Evolutionary conservation across 805 yeast species (phyloP), one percentile per base, ranked within the genome.

Genomic region (Wickerhamiella domercqiae): DNA sequence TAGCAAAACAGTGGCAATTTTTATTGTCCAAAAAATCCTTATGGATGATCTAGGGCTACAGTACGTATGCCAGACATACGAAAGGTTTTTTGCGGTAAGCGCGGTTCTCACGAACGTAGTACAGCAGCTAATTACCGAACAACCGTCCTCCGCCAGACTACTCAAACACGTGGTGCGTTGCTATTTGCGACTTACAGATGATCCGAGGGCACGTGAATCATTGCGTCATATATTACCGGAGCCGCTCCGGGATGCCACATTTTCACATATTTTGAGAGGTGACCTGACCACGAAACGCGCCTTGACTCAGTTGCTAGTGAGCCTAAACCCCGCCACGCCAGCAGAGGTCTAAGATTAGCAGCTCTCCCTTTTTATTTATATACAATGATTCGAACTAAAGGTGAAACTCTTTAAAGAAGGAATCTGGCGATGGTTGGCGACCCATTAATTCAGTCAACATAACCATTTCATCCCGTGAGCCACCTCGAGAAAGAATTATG

Each of bases 1-100:
- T 37, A 77, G 93, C 35, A 87, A 90, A 53, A 90, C 97, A 0
- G 98, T 87, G 19, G 98, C 98, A 3, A 86, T 87, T 40, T 87
- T 90, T 62, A 87, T 90, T 42, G 78, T 90, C 33, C 96, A 87
- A 54, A 87, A 86, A 58, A 87, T 87, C 39, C 65, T 87, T 36
- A 69, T 84, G 47, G 97, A 90, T 59, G 95, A 87, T 52, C 73
- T 78, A 47, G 98, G 98, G 0, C 67, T 87, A 43, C 71, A 75
- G 16, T 90, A 90, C 59, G 81, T 90, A 17, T 90, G 97, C 61
- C 94, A 93, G 40, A 87, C 97, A 0, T 81, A 76, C 54, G 97
- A 87, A 58, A 68, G 98, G 49, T 87, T 87, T 55, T 82, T 78
- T 44, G 95, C 97, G 1, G 96, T 90, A 18, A 79, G 90, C 1